Conservation (phyloP, 2,329 filamentous ascomycete genomes). For the Colletotrichum gigasporum region DNA sequence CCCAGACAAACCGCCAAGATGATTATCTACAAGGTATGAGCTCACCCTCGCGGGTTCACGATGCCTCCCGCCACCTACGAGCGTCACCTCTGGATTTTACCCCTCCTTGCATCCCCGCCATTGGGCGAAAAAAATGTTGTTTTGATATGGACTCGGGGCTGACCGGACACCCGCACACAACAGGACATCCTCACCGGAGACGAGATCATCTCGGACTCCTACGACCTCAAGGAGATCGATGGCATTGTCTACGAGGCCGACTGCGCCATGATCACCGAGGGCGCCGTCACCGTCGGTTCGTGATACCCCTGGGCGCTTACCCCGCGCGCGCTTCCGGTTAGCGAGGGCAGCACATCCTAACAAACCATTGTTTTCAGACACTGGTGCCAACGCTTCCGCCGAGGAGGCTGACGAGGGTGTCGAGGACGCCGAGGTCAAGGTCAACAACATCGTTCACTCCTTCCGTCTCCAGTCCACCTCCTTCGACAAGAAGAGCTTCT, state of each 20-base stretch:
- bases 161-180: slow-evolving; percentile 39
- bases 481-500: slow-evolving; percentile 91
- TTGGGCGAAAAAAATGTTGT: not conserved
- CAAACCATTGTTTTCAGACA: slow-evolving; percentile 62
- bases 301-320: slow-evolving; percentile 36
- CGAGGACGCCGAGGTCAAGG: slow-evolving; percentile 76
- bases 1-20: slow-evolving; percentile 64
- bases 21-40: slow-evolving; percentile 76
- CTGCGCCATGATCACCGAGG: slow-evolving; percentile 88
- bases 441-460: slow-evolving; percentile 93
- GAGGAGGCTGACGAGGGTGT: slow-evolving; percentile 83
- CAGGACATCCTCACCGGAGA: slow-evolving; percentile 91
- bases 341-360: not conserved
- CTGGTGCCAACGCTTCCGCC: slow-evolving; percentile 95
- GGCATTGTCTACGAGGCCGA: slow-evolving; percentile 88
- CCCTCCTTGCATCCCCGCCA: slow-evolving; percentile 5
- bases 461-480: slow-evolving; percentile 85
- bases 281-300: slow-evolving; percentile 77
- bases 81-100: slow-evolving; percentile 21
- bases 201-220: slow-evolving; percentile 98
- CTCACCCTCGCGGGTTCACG: not conserved
- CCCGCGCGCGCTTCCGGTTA: not conserved
- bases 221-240: slow-evolving; percentile 82
- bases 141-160: not conserved
- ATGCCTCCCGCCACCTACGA: not conserved